A percentile compares a stretch with the other conserved stretches of the same genome.
Evolutionary conservation across 2,329 filamentous ascomycete species (phyloP).

Genomic region (Paradendryphiella salina): DNA sequence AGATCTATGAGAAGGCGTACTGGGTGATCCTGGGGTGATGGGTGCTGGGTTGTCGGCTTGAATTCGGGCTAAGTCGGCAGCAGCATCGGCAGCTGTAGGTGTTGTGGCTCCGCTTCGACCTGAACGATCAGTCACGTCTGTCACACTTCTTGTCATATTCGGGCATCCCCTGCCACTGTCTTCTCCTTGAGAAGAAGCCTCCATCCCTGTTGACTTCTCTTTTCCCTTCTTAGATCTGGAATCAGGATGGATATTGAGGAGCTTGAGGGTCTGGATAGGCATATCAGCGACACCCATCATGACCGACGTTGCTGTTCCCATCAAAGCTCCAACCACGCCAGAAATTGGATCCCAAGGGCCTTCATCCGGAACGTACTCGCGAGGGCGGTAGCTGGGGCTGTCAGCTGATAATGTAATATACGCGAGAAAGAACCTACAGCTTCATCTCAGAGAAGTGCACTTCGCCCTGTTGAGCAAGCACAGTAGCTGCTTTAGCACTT

Average conservation of each 20-base stretch:
- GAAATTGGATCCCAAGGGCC: constrained; percentile 48
- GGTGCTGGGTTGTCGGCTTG: constrained; percentile 15
- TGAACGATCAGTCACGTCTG: constrained; percentile 18
- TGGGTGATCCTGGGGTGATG: constrained; percentile 19
- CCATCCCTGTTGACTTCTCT: constrained; percentile 21
- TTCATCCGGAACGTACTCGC: constrained; percentile 47
- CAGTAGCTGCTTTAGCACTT: constrained; percentile 45
- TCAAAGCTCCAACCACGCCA: constrained; percentile 69
- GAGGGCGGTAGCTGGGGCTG: constrained; percentile 38
- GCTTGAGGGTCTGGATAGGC: constrained; percentile 59
- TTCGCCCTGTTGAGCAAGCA: constrained; percentile 44
- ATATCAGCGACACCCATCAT: constrained; percentile 81
- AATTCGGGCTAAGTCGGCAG: constrained; percentile 10
- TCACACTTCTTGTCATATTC: constrained; percentile 17
- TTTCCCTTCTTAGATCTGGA: constrained; percentile 35
- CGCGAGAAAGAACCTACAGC: constrained; percentile 32
- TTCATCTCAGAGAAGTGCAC: constrained; percentile 46
- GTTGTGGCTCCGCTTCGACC: constrained; percentile 26
- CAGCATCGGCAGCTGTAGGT: constrained; percentile 19
- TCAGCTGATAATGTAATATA: constrained; percentile 10
- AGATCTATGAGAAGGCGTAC: constrained; percentile 30
- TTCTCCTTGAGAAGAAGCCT: constrained; percentile 19
- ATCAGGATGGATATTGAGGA: constrained; percentile 52
- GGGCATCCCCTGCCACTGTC: constrained; percentile 19
- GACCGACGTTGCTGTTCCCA: constrained; percentile 81